Percentiles rank a stretch among this genome's conserved stretches.
Evolutionary conservation across 139 green algal species (phyloP).

Genomic region (Micractinium sp.): DNA sequence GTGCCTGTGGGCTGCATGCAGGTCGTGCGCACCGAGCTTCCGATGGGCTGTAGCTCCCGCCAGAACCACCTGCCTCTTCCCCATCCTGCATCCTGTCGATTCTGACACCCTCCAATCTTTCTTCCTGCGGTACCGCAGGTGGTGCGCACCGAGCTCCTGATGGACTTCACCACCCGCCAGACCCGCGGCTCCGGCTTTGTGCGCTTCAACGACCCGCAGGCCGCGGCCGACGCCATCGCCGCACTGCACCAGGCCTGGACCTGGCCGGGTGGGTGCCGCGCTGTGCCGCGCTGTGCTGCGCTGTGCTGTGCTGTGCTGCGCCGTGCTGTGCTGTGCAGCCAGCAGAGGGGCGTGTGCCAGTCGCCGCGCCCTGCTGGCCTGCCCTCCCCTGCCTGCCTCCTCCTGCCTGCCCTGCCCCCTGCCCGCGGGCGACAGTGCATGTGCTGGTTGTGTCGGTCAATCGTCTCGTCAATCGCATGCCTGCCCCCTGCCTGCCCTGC

Average conservation of each 20-base stretch:
- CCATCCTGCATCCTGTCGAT: too few species aligned
- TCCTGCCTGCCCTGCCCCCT: too few species aligned
- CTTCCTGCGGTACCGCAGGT: background rate
- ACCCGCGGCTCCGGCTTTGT: constrained; percentile 30
- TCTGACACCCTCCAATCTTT: background rate
- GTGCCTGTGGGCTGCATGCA: too few species aligned
- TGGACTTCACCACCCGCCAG: background rate
- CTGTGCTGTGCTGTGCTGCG: background rate
- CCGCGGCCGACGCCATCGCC: constrained; percentile 5
- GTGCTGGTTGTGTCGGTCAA: too few species aligned
- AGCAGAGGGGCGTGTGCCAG: background rate
- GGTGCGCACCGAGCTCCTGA: background rate
- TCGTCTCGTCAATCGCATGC: background rate
- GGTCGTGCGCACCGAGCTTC: too few species aligned
- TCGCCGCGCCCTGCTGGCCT: background rate
- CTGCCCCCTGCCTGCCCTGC: background rate
- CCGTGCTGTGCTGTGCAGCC: background rate
- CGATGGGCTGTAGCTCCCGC: too few species aligned
- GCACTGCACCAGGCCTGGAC: background rate
- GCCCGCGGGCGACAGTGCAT: too few species aligned
- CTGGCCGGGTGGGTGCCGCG: background rate
- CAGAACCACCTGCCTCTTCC: too few species aligned
- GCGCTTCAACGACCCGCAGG: background rate
- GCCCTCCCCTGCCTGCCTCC: too few species aligned
- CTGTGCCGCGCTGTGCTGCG: background rate